phyloP scores from a whole-genome alignment of 257 asterid genomes.

The Nemophila menziesii region DNA sequence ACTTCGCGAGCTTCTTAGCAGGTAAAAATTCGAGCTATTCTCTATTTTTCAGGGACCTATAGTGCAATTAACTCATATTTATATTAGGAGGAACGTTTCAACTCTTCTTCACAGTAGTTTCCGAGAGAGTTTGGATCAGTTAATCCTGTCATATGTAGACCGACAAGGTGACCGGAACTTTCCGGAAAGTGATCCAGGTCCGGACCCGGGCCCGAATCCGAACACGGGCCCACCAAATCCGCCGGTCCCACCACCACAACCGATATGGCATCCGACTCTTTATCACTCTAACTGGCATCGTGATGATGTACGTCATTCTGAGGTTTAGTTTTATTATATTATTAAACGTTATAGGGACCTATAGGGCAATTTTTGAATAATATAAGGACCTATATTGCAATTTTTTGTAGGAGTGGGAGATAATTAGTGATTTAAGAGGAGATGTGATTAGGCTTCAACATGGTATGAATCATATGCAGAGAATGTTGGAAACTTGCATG shows the following conservation, averaged over 20 bases:
- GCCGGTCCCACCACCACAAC: constrained; percentile 84
- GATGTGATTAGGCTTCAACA: constrained; percentile 83
- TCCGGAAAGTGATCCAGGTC: constrained; percentile 44
- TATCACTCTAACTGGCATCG: constrained; percentile 84
- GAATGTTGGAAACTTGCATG: constrained; percentile 97
- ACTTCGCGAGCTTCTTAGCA: constrained; percentile 92
- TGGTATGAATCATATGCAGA: constrained; percentile 95
- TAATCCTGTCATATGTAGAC: constrained; percentile 74
- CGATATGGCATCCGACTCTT: constrained; percentile 80
- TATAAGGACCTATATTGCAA: no score
- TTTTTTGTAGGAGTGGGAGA: constrained; percentile 64
- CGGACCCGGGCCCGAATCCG: constrained; percentile 58
- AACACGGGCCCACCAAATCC: constrained; percentile 62
- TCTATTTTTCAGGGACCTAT: constrained; percentile 4
- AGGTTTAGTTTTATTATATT: constrained; percentile 8
- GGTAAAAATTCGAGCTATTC: constrained; percentile 27
- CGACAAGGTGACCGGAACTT: constrained; percentile 62
- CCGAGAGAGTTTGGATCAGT: constrained; percentile 83
- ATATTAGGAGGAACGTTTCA: constrained; percentile 87
- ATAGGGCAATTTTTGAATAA: no score
- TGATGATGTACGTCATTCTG: constrained; percentile 67
- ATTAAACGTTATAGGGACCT: no score
- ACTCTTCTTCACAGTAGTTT: constrained; percentile 91
- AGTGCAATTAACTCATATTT: constrained; percentile 11
- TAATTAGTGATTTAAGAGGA: constrained; percentile 63